These are phyloP conservation scores for Brassica carinata DNA, from an alignment of 345 rosid species.

Conservation along the genomic window DNA sequence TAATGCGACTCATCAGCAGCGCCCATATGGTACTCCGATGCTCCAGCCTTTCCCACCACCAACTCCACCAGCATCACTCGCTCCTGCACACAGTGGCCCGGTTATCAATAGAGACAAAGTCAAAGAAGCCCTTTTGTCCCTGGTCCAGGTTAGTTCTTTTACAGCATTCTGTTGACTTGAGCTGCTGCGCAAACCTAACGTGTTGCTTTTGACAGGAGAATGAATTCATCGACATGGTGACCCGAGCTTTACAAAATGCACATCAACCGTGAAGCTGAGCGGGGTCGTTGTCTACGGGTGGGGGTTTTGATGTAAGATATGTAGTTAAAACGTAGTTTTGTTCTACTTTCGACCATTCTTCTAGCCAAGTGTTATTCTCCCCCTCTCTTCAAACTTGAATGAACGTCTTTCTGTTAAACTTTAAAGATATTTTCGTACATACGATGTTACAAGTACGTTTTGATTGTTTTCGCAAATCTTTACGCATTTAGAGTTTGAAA, in stretches of 20 bases:
- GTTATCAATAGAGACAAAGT: slow-evolving; percentile 71
- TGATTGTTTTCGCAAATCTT: neutral
- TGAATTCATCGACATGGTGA: slow-evolving; percentile 81
- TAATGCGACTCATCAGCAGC: slow-evolving; percentile 52
- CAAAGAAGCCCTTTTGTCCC: slow-evolving; percentile 66
- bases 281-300: slow-evolving; percentile 1
- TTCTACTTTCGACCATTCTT: neutral
- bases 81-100: slow-evolving; percentile 59
- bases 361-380: neutral
- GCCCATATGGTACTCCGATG: slow-evolving; percentile 79
- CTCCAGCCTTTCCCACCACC: slow-evolving; percentile 99
- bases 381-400: neutral
- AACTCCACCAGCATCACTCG: slow-evolving; percentile 79
- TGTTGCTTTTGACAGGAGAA: slow-evolving; percentile 51
- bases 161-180: slow-evolving; percentile 5
- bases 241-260: slow-evolving; percentile 69
- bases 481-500: neutral
- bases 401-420: neutral
- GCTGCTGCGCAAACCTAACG: slow-evolving; percentile 13
- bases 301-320: slow-evolving; percentile 19
- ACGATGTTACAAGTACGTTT: neutral
- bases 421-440: neutral
- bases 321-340: slow-evolving; percentile 37
- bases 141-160: slow-evolving; percentile 72
- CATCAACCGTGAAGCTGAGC: slow-evolving; percentile 52